These are phyloP conservation scores for Tricholoma furcatifolium DNA, from an alignment of 768 basidiomycete genomes.

Conservation along the genomic window DNA sequence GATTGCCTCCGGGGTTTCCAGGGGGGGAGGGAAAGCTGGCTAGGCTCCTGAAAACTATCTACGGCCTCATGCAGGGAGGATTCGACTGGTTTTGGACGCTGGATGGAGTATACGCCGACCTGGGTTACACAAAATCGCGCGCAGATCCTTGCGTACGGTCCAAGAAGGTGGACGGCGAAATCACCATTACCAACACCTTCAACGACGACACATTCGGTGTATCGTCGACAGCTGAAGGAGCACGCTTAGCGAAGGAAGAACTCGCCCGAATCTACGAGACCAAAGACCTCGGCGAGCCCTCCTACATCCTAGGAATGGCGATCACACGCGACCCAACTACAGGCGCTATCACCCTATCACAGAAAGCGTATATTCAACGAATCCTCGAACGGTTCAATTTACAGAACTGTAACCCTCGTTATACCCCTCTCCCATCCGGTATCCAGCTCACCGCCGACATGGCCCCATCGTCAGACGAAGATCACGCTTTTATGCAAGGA, in stretches of 20 bases:
- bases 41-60: background rate
- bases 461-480: background rate
- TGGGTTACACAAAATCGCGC: background rate
- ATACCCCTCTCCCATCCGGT: background rate
- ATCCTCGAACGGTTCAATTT: no score
- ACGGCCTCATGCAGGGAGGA: constrained; percentile 3
- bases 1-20: no score
- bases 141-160: background rate
- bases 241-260: background rate
- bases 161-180: background rate
- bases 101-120: background rate
- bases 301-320: background rate
- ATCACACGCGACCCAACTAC: background rate
- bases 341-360: no score
- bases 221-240: background rate
- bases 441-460: background rate
- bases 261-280: background rate
- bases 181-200: background rate
- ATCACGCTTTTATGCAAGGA: background rate
- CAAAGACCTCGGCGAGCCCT: no score
- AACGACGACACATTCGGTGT: background rate
- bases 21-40: background rate
- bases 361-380: no score
- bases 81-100: constrained; percentile 3
- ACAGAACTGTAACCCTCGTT: background rate